phyloP scores from a whole-genome alignment of 805 yeast species.

The Clavispora asparagi region DNA sequence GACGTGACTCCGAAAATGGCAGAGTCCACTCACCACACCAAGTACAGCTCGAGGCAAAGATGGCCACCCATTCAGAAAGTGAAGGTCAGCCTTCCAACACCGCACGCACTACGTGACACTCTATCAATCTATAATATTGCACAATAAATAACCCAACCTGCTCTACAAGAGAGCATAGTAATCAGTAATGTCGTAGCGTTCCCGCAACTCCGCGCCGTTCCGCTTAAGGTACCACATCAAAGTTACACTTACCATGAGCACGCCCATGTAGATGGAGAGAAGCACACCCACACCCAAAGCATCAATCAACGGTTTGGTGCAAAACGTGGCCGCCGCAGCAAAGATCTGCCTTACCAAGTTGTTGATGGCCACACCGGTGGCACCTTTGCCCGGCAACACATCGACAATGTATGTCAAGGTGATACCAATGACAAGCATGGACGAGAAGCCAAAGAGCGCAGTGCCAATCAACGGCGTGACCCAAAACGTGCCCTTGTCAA shows the following conservation, averaged over 20 bases:
- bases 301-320: conserved; percentile 61
- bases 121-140: no score
- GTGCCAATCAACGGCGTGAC: conserved; percentile 77
- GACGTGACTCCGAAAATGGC: no score
- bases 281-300: conserved; percentile 72
- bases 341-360: conserved; percentile 67
- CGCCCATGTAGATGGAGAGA: conserved; percentile 60
- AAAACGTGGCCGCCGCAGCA: conserved; percentile 74
- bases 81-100: no score
- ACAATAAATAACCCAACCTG: neutral
- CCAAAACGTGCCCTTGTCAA: conserved; percentile 65
- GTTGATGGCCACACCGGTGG: conserved; percentile 82
- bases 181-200: conserved; percentile 51
- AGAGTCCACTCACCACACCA: no score
- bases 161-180: conserved; percentile 48
- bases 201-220: conserved; percentile 59
- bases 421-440: conserved; percentile 79
- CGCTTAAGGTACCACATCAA: conserved; percentile 44
- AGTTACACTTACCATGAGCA: conserved; percentile 41
- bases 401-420: conserved; percentile 79
- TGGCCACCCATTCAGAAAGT: no score
- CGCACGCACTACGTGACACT: no score
- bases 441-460: conserved; percentile 74
- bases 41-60: no score
- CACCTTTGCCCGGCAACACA: conserved; percentile 80